Evolutionary conservation across 2,329 filamentous ascomycete species (phyloP), one percentile per base, ranked within the genome.

Genomic region (Pseudopithomyces maydicus): DNA sequence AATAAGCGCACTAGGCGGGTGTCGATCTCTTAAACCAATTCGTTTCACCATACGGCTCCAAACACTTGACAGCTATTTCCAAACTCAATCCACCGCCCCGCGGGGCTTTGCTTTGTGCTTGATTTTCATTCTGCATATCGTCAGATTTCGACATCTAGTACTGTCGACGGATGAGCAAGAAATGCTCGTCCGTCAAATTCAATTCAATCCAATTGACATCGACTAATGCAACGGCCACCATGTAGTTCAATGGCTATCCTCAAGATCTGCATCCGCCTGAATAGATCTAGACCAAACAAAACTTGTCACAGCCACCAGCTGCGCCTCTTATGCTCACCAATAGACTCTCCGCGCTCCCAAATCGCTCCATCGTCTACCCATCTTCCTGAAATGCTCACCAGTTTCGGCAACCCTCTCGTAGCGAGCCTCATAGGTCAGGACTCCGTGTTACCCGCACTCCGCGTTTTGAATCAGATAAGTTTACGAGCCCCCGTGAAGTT

Each of bases 381-480:
- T 2, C 23, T 29, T 45, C 23, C 7, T 29, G 29, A 29, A 32
- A n/a, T 15, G 17, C 29, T 23, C 45, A 17, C 22, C 45, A 19
- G 45, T 32, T 29, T 32, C 14, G 17, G 26, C 3, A 11, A 36
- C 29, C 17, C n/a, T n/a, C n/a, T 19, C 35, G 17, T 5, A 17
- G 17, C 29, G 35, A 22, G 17, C 44, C n/a, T 54, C 49, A 63
- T 60, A 57, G 52, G 59, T 53, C 52, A 57, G 14, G 17, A 14
- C 14, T 29, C 12, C 19, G 22, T 11, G 15, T 10, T 39, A 14
- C 15, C 35, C 22, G n/a, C 22, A 26, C 17, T 33, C 29, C 36
- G 29, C 38, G 59, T 67, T 72, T 73, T 68, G 60, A 60, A 67
- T 69, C 61, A 59, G 62, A 54, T 64, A 64, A 63, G 59, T 64